Evolutionary conservation across 2,329 filamentous ascomycete genomes (phyloP), one percentile per base, ranked within the genome.

Genomic region (Aspergillus thermomutatus): DNA sequence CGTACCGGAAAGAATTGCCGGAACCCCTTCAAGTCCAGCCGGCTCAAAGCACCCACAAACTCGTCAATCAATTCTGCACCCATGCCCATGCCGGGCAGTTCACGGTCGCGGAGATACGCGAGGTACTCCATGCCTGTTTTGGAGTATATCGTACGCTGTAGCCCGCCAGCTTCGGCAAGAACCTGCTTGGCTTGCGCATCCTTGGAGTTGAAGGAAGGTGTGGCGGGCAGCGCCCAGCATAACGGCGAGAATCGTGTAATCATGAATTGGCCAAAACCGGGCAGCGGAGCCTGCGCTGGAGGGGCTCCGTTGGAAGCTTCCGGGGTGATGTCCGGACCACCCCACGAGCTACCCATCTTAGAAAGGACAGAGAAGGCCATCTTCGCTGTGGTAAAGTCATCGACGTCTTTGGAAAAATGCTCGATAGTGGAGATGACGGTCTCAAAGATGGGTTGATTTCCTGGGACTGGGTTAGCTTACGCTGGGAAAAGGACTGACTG

Each of bases 151-250:
- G 85, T 88, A 75, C 94, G 91, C 75, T 99, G 92, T 57, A 99
- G 77, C 2, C 83, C 84, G 2, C 92, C 92, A 60, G 96, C 91
- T 77, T 99, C 94, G 54, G 86, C 87, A 41, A 99, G 83, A 1
- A 97, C 90, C 73, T 92, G 89, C 71, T 89, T 90, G 34, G 90
- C 90, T 77, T 96, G 92, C 1, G 92, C 92, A 71, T 99, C 94
- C 61, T 87, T 87, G 1, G 91, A 86, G 62, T 89, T 89, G 81
- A 97, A 97, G 21, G 83, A 83, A 5, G 88, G 81, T 47, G 92
- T 89, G 41, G 85, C 86, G 37, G 96, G 85, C 6, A 97, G 87
- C 43, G 90, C 89, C 94, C 94, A 99, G 72, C 90, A 92, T 7
- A 95, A 82, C 0, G 90, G 84, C 57, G 96, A 93, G 77, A 99